Percentiles rank a stretch among this genome's conserved stretches.
Conservation (phyloP, 352 stramenopile genomes). For the Pythium phragmitis region DNA sequence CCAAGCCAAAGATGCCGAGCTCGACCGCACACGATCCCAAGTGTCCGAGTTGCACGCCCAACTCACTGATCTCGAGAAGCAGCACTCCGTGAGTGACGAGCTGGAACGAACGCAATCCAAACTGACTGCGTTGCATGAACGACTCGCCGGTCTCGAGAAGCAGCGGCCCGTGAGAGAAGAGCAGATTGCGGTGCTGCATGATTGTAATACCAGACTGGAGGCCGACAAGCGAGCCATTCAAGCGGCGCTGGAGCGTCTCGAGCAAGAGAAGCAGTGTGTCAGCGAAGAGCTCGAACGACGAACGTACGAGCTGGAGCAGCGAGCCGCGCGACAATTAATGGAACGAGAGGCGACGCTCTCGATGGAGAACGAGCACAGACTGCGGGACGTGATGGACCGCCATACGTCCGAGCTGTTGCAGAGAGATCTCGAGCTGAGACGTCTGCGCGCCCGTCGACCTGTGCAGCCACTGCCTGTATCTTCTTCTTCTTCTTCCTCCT, state of each 20-base stretch:
- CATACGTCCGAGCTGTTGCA: constrained; percentile 40
- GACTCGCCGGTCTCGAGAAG: too few species aligned
- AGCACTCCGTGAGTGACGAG: constrained; percentile 7
- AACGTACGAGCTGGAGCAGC: constrained; percentile 37
- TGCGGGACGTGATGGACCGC: constrained; percentile 38
- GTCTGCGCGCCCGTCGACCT: constrained; percentile 2
- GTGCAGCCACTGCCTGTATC: not conserved
- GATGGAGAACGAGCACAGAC: constrained; percentile 37
- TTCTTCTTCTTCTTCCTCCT: constrained; percentile 25
- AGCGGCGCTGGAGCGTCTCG: constrained; percentile 15
- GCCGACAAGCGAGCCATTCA: constrained; percentile 9
- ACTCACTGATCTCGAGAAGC: not conserved
- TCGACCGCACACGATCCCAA: not conserved
- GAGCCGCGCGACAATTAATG: constrained; percentile 29
- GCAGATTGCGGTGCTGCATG: constrained; percentile 18
- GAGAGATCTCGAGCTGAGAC: constrained; percentile 25
- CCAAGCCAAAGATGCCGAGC: not conserved
- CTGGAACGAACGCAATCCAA: too few species aligned
- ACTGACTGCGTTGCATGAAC: too few species aligned
- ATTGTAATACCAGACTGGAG: constrained; percentile 19
- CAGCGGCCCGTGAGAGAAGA: too few species aligned
- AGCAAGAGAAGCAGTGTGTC: constrained; percentile 13
- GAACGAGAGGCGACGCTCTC: constrained; percentile 37
- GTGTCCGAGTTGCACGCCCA: not conserved
- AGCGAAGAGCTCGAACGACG: constrained; percentile 18